These are phyloP conservation scores for Sutorius eximius DNA, from an alignment of 1,284 basidiomycete genomes.

Conservation along the genomic window DNA sequence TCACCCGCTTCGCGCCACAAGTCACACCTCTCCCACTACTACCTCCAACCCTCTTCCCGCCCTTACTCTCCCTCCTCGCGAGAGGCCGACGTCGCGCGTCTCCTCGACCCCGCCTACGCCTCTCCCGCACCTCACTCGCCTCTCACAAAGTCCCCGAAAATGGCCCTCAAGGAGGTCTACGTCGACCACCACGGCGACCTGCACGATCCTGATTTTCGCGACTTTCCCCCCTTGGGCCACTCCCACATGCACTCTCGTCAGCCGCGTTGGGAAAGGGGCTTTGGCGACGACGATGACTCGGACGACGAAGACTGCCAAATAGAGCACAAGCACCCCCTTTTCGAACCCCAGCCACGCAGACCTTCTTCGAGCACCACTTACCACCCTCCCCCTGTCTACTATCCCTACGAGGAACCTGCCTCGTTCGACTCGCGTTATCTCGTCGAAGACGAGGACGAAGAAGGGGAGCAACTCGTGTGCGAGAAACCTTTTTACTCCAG, in stretches of 20 bases:
- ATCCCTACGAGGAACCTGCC: conserved; percentile 34
- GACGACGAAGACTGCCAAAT: conserved; percentile 29
- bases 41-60: conserved; percentile 15
- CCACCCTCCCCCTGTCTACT: conserved; percentile 22
- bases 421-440: conserved; percentile 35
- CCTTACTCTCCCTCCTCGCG: conserved; percentile 35
- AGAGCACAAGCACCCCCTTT: conserved; percentile 12
- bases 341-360: conserved; percentile 24
- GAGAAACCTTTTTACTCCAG: conserved; percentile 25
- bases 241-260: conserved; percentile 25
- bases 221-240: conserved; percentile 48
- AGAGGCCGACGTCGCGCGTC: conserved; percentile 52
- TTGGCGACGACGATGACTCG: conserved; percentile 31
- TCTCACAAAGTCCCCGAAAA: conserved; percentile 27
- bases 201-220: conserved; percentile 67
- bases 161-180: conserved; percentile 42
- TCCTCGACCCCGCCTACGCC: conserved; percentile 64
- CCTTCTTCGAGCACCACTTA: conserved; percentile 26
- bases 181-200: conserved; percentile 61
- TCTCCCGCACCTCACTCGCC: conserved; percentile 36
- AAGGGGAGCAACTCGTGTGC: conserved; percentile 22
- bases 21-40: conserved; percentile 3
- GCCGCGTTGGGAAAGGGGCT: conserved; percentile 22
- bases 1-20: conserved; percentile 22
- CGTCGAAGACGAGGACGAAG: conserved; percentile 33